Base-by-base conservation (phyloP, 2,329 filamentous ascomycete genomes). In the Nemania serpens region DNA sequence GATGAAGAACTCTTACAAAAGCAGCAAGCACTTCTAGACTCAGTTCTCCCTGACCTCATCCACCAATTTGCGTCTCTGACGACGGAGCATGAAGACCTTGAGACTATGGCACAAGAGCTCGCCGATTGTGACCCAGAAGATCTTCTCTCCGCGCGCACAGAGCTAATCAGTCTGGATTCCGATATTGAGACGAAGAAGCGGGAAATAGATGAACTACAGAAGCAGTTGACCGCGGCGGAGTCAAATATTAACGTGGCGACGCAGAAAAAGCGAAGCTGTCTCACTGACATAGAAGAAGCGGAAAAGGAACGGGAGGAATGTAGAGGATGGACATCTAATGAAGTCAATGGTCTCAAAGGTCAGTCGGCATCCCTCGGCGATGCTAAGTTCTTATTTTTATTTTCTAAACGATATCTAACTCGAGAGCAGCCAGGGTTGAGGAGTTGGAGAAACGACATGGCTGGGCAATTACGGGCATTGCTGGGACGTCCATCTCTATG, bases 291-390 rank as follows among this genome's bases (percentile, higher is more conserved):
- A 59, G 84, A 86, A 60, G 88, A 92, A 69, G 91, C 93, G 0
- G 93, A 97, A 74, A 88, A 87, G 65, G 82, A 96, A 25, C 86
- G 91, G 63, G 93, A 97, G 73, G 91, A 96, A 70, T 96, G 90
- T 73, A 87, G 93, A 55, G 93, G 94, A 41, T 97, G 93, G 89
- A 94, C 89, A 58, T 86, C 88, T 54, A 88, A 84, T 29, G 95
- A 98, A 76, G 91, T 98, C 65, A 84, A 84, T 65, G 79, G 81
- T 41, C 80, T 96, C n/a, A 93, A 93, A 83, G 84, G 90, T 91
- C 82, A 73, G 79, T 71, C 20, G 20, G 20, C 45, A 39, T 20
- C 36, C 36, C 43, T 29, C n/a, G n/a, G n/a, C n/a, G n/a, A n/a
- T n/a, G n/a, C n/a, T n/a, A n/a, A n/a, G n/a, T 55, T 34, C 9